These are phyloP conservation scores for Hydnomerulius pinastri DNA, from an alignment of 768 basidiomycete genomes.

Conservation along the genomic window DNA sequence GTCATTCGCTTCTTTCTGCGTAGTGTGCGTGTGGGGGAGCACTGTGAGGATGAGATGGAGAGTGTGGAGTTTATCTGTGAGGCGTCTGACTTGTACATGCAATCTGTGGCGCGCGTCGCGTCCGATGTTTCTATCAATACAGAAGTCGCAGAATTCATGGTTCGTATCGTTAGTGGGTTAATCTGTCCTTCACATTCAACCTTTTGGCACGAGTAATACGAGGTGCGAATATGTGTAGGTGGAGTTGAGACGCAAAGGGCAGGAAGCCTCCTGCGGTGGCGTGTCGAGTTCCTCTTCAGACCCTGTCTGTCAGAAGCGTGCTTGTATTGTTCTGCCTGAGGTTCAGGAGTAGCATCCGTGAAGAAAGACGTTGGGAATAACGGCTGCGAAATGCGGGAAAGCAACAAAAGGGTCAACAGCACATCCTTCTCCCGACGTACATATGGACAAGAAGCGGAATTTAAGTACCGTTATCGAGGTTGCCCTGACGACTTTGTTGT, in stretches of 20 bases:
- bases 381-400: constrained; percentile 21
- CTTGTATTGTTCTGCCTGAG: constrained; percentile 8
- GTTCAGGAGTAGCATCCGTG: constrained; percentile 14
- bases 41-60: constrained; percentile 26
- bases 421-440: constrained; percentile 14
- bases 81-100: constrained; percentile 16
- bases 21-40: constrained; percentile 35
- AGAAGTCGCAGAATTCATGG: constrained; percentile 20
- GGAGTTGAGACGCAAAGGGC: constrained; percentile 21
- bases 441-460: constrained; percentile 16
- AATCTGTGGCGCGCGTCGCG: constrained; percentile 21
- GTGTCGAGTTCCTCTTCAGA: constrained; percentile 15
- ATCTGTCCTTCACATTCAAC: constrained; percentile 5
- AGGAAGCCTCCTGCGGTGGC: constrained; percentile 20
- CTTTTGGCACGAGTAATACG: constrained; percentile 8
- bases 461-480: constrained; percentile 33
- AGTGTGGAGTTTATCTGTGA: constrained; percentile 18
- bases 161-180: constrained; percentile 9
- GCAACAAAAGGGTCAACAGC: constrained; percentile 18
- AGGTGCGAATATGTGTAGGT: constrained; percentile 12
- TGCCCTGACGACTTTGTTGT: constrained; percentile 25
- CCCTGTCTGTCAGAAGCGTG: constrained; percentile 13
- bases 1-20: constrained; percentile 42
- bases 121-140: constrained; percentile 22
- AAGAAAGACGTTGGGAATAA: constrained; percentile 19